phyloP scores from a whole-genome alignment of 164 flowering plant species.

The Kalanchoe fedtschenkoi region DNA sequence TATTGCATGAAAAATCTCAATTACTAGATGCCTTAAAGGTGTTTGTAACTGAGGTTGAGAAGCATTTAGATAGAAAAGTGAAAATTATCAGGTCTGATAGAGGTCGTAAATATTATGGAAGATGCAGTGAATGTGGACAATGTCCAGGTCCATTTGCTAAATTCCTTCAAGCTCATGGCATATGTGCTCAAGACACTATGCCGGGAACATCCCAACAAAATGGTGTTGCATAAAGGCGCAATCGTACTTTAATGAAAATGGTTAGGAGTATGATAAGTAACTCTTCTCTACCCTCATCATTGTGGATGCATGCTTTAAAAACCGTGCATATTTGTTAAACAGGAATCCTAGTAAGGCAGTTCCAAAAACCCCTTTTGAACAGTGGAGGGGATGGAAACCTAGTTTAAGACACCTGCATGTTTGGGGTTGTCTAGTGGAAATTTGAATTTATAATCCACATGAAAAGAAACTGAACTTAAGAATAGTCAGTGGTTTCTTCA shows the following conservation, averaged over 20 bases:
- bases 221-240: constrained; percentile 6
- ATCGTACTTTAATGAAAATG: constrained; percentile 2
- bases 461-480: too few species aligned
- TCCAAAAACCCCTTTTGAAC: constrained; percentile 9
- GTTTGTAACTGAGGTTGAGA: neutral
- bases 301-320: neutral
- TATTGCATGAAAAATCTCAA: too few species aligned
- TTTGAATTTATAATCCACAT: too few species aligned
- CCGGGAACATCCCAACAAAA: constrained; percentile 1
- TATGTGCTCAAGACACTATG: constrained; percentile 9
- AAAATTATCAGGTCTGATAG: neutral
- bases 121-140: too few species aligned
- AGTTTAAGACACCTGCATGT: constrained; percentile 6
- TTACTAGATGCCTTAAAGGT: too few species aligned
- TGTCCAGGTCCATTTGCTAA: constrained; percentile 6
- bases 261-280: constrained; percentile 8
- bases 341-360: constrained; percentile 3
- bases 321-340: too few species aligned
- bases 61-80: neutral
- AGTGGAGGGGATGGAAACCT: neutral
- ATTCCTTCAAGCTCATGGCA: constrained; percentile 1
- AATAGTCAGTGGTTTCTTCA: too few species aligned
- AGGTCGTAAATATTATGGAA: neutral
- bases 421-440: constrained; percentile 4
- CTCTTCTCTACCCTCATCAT: neutral